Evolutionary conservation across 2,329 filamentous ascomycete genomes (phyloP), one percentile per base, ranked within the genome.

Genomic region (Parastagonospora avenae): DNA sequence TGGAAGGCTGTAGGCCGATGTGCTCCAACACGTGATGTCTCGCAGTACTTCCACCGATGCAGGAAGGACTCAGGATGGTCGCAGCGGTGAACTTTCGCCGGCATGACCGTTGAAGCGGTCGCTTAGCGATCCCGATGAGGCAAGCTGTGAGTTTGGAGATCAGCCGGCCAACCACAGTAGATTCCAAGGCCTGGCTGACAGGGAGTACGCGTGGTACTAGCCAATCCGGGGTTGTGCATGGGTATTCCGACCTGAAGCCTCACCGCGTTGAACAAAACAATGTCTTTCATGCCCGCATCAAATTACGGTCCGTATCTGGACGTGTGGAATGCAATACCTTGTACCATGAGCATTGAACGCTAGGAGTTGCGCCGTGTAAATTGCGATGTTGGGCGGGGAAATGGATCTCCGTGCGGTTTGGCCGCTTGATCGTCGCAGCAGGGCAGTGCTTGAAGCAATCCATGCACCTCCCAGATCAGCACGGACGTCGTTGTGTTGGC

Each of bases 41-140:
- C 48, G 56, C 59, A 50, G 14, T 45, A 24, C 38, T 15, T 46
- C 46, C 35, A 42, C 43, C 49, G 33, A 41, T 48, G 30, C 11
- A 51, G 45, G 42, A 44, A 43, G 48, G 50, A 58, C 54, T 52
- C 19, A 24, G 5, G 19, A 24, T 24, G 53, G 43, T 47, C 50
- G 49, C 54, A 55, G 62, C 62, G 62, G 62, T 65, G 62, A 59
- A 56, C 41, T 57, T 50, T 41, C 38, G 31, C 48, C 52, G 52
- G 49, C 43, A 50, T 48, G 48, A 42, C 61, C 63, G 60, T 59
- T 35, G 24, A 37, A 44, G 33, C 48, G 57, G 53, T 62, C 45
- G 51, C 37, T 39, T 51, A 44, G 38, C n/a, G 19, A 7, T 40
- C 59, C 50, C 8, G 28, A 62, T 59, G 33, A 51, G 54, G 61